Conservation (phyloP, 495 filamentous ascomycete species). For the Neurospora sp. region DNA sequence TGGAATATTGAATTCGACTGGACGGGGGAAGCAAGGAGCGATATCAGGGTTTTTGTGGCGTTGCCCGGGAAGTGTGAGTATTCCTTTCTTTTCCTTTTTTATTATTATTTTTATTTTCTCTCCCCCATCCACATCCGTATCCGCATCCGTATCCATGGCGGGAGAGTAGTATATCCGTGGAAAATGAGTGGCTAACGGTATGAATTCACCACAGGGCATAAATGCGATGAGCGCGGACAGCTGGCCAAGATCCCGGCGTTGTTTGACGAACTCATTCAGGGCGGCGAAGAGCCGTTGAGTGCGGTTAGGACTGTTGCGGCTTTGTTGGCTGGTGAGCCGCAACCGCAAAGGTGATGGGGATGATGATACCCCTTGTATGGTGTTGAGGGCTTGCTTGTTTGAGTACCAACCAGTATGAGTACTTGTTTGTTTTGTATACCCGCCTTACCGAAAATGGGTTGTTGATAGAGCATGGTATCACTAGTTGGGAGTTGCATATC, state of each 20-base stretch:
- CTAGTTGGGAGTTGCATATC: not conserved
- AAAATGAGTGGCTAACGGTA: slow-evolving; percentile 11
- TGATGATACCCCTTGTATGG: not conserved
- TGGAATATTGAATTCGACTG: slow-evolving; percentile 54
- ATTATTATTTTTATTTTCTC: not conserved
- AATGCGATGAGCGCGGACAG: slow-evolving; percentile 35
- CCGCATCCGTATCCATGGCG: not conserved
- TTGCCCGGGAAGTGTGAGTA: slow-evolving; percentile 43
- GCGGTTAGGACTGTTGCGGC: slow-evolving; percentile 43
- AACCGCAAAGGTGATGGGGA: slow-evolving; percentile 4
- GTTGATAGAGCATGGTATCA: not conserved
- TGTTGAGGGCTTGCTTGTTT: not conserved
- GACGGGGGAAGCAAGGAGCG: slow-evolving; percentile 50
- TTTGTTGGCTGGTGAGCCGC: slow-evolving; percentile 34
- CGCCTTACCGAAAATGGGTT: not conserved
- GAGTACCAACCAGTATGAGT: not conserved
- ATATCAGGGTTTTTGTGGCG: slow-evolving; percentile 33
- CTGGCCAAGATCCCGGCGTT: slow-evolving; percentile 39
- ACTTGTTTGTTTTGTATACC: not conserved
- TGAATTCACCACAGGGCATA: slow-evolving; percentile 31
- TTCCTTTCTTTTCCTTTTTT: slow-evolving; percentile 1
- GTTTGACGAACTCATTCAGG: slow-evolving; percentile 42
- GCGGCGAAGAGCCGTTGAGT: slow-evolving; percentile 36
- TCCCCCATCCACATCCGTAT: not conserved
- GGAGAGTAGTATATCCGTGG: not conserved